These are phyloP conservation scores for Heterobasidion occidentale DNA, from an alignment of 1,284 basidiomycete genomes.

Conservation along the genomic window DNA sequence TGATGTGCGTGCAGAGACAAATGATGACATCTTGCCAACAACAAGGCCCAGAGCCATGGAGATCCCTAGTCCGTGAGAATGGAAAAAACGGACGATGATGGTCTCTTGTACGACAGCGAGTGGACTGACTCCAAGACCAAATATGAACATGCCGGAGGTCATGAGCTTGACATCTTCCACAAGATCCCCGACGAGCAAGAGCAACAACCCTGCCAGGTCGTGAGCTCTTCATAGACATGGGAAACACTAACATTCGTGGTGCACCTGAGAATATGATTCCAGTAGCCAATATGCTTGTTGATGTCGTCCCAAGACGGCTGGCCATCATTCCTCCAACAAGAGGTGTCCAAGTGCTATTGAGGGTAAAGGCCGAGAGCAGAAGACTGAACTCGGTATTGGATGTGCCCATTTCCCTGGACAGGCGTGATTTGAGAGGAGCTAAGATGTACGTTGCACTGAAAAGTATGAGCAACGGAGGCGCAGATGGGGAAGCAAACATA, in stretches of 20 bases:
- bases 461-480: background rate
- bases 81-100: constrained; percentile 77
- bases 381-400: constrained; percentile 73
- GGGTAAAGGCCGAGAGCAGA: constrained; percentile 64
- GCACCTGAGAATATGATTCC: constrained; percentile 59
- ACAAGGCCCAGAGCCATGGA: constrained; percentile 76
- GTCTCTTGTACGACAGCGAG: constrained; percentile 72
- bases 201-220: constrained; percentile 40
- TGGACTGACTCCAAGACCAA: constrained; percentile 73
- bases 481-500: constrained; percentile 24
- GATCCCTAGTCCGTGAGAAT: constrained; percentile 66
- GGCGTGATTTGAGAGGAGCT: constrained; percentile 66
- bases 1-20: constrained; percentile 64
- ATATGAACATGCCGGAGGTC: constrained; percentile 67
- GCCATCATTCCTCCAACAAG: constrained; percentile 63
- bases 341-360: constrained; percentile 80
- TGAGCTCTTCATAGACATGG: constrained; percentile 2
- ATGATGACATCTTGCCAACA: constrained; percentile 70
- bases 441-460: constrained; percentile 62
- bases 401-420: constrained; percentile 66
- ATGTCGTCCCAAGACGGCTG: constrained; percentile 60
- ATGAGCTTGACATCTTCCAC: constrained; percentile 52
- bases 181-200: constrained; percentile 58
- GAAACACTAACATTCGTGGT: constrained; percentile 6
- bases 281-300: constrained; percentile 65